phyloP scores from a whole-genome alignment of 2,329 filamentous ascomycete genomes.

The Exophiala lecanii-corni region DNA sequence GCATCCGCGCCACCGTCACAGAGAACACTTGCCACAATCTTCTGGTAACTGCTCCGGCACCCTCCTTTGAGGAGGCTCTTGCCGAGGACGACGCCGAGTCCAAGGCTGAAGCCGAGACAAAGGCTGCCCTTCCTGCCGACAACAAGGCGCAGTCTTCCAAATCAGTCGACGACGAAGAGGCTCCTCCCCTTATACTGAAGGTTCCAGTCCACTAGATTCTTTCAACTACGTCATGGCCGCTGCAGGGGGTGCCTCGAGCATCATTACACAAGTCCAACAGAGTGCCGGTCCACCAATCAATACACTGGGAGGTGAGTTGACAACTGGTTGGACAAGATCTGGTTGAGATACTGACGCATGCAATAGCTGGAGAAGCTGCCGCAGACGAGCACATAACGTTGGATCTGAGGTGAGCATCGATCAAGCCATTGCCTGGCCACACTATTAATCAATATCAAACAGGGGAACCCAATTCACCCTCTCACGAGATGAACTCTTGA shows the following conservation, averaged over 20 bases:
- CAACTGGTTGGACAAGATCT: background rate
- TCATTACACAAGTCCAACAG: constrained; percentile 98
- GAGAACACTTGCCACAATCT: constrained; percentile 45
- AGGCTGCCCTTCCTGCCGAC: constrained; percentile 76
- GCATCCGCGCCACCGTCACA: constrained; percentile 39
- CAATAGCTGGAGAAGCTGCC: constrained; percentile 23
- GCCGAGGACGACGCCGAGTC: constrained; percentile 43
- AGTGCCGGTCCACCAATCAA: constrained; percentile 80
- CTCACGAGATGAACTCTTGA: constrained; percentile 89
- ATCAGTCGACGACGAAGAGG: constrained; percentile 74
- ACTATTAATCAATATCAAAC: constrained; percentile 28
- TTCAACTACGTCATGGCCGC: constrained; percentile 98
- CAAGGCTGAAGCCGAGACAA: constrained; percentile 65
- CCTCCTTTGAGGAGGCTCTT: constrained; percentile 47
- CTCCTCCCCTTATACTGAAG: constrained; percentile 96
- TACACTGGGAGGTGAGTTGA: constrained; percentile 69
- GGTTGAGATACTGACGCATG: constrained; percentile 8
- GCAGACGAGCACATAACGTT: constrained; percentile 29
- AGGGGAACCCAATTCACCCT: constrained; percentile 92
- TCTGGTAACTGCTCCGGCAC: constrained; percentile 49
- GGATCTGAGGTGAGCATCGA: constrained; percentile 25
- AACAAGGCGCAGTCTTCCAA: constrained; percentile 74
- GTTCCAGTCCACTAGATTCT: constrained; percentile 81
- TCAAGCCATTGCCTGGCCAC: constrained; percentile 6
- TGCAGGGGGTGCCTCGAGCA: constrained; percentile 93